These are phyloP conservation scores for Parastagonospora avenae DNA, from an alignment of 2,329 filamentous ascomycete species.

Conservation along the genomic window DNA sequence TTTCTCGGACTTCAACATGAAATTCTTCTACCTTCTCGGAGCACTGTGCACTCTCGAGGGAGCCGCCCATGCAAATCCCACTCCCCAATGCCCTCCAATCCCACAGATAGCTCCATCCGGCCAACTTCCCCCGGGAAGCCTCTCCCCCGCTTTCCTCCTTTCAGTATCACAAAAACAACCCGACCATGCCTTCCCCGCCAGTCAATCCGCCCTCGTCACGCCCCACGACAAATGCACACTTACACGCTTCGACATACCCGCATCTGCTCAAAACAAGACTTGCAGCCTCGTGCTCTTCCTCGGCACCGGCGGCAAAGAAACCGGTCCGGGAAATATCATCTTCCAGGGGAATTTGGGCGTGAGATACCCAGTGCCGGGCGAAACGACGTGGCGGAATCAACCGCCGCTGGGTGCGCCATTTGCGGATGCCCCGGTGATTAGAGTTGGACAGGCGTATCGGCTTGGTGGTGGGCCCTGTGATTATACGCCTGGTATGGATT, in stretches of 20 bases:
- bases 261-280: conserved; percentile 19
- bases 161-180: conserved; percentile 14
- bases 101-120: conserved; percentile 13
- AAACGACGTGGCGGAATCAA: conserved; percentile 21
- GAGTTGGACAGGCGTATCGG: conserved; percentile 20
- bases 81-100: conserved; percentile 12
- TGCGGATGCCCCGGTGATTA: conserved; percentile 16
- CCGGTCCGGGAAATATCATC: conserved; percentile 21
- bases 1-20: not conserved
- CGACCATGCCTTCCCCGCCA: conserved; percentile 14
- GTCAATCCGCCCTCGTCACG: conserved; percentile 15
- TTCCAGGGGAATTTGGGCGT: conserved; percentile 19
- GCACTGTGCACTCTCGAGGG: not conserved
- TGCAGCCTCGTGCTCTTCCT: conserved; percentile 19
- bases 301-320: conserved; percentile 9
- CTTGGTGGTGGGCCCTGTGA: conserved; percentile 23
- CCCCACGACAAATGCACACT: conserved; percentile 22
- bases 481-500: conserved; percentile 12
- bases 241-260: conserved; percentile 22
- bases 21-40: not conserved
- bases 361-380: conserved; percentile 14
- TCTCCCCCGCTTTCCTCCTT: conserved; percentile 14
- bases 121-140: conserved; percentile 12
- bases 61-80: not conserved
- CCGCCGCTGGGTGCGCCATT: conserved; percentile 17